Conservation (phyloP, 202 grass and related monocot genomes). For the Alloteropsis angusta region DNA sequence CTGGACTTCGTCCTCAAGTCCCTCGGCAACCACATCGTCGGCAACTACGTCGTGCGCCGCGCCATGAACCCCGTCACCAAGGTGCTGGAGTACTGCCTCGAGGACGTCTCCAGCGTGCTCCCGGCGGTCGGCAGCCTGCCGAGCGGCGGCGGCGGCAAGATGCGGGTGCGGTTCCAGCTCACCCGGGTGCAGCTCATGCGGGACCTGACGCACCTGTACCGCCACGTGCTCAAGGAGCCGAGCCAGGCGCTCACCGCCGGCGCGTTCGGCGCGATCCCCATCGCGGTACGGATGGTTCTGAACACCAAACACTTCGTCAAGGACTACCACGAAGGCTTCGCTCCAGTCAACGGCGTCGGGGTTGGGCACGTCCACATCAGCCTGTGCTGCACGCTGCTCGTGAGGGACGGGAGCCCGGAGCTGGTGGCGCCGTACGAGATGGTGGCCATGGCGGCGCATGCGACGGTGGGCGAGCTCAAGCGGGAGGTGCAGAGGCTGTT, state of each 20-base stretch:
- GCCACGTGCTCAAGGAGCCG: slow-evolving; percentile 47
- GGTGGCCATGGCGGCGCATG: slow-evolving; percentile 41
- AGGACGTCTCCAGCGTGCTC: slow-evolving; percentile 67
- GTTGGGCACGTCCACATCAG: slow-evolving; percentile 33
- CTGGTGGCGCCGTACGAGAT: slow-evolving; percentile 39
- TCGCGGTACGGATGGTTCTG: slow-evolving; percentile 48
- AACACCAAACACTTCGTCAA: slow-evolving; percentile 86
- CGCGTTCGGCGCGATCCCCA: slow-evolving; percentile 38
- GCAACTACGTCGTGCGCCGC: slow-evolving; percentile 74
- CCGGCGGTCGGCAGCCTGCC: slow-evolving; percentile 29
- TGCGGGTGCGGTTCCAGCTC: slow-evolving; percentile 62
- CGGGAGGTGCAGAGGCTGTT: slow-evolving; percentile 62
- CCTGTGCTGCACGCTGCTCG: slow-evolving; percentile 50
- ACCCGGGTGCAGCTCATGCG: slow-evolving; percentile 58
- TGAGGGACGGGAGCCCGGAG: slow-evolving; percentile 32
- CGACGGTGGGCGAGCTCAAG: slow-evolving; percentile 70
- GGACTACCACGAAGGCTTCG: slow-evolving; percentile 45
- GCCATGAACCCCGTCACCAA: slow-evolving; percentile 91
- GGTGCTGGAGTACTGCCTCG: slow-evolving; percentile 83
- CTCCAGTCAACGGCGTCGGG: not conserved
- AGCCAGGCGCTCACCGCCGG: slow-evolving; percentile 37
- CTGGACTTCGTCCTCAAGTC: slow-evolving; percentile 93
- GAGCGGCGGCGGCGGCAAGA: slow-evolving; percentile 24
- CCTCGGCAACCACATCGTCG: slow-evolving; percentile 78
- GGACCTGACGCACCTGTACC: slow-evolving; percentile 54